Evolutionary conservation across 257 asterid genomes (phyloP), one percentile per base, ranked within the genome.

Genomic region (Cordia subcordata): DNA sequence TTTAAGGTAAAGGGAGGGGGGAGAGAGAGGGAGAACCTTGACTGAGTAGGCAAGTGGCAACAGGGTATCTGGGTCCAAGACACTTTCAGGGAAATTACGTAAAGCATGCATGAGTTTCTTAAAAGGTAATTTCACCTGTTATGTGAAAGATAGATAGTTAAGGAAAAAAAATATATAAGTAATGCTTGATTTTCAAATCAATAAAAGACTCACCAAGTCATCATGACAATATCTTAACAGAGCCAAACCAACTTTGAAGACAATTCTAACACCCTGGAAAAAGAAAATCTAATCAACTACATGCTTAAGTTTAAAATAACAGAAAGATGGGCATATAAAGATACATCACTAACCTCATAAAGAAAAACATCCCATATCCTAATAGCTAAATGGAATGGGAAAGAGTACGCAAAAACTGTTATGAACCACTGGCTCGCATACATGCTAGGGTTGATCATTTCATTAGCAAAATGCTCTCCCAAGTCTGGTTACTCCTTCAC

Each of bases 341-440:
- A 42, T 44, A 52, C 55, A 61, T 19, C 37, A 57, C 95, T 75
- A 61, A 92, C 99, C 99, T 92, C 97, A 33, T 57, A 79, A 62
- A 93, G 96, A 68, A 93, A 93, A 65, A 93, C 99, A 70, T 93
- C 99, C 99, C 99, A 89, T 53, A 93, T 83, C 68, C 99, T 85
- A 72, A 93, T 94, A 64, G 99, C 89, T 82, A 93, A 75, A 77
- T 86, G 96, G 79, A 93, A 93, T 11, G 99, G 99, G 64, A 89
- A 93, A 4, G 99, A 86, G 75, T 84, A 93, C 13, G 99, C 82
- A 76, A 89, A 93, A 50, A 93, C 96, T 5, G 99, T 93, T 49
- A 93, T 89, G 84, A 93, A 93, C 99, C 99, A 93, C 77, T 93
- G 99, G 84, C 99, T 93, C 49, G 96, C 97, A 47, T 89, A 93